Evolutionary conservation across 2,329 filamentous ascomycete species (phyloP).

Genomic region (Colletotrichum lindemuthianum): DNA sequence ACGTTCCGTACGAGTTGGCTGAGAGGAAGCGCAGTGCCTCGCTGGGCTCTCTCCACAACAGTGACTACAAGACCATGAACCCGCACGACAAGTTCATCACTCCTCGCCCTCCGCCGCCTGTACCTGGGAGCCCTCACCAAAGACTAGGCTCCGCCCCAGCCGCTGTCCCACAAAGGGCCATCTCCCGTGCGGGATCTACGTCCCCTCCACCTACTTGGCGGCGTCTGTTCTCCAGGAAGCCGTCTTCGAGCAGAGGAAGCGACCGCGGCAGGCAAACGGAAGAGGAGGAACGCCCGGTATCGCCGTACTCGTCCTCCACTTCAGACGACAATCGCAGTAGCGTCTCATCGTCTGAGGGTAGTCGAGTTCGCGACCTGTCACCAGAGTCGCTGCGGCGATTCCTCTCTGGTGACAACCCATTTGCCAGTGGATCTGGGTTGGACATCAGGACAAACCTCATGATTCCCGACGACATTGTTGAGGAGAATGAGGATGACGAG

Average conservation of each 20-base stretch:
- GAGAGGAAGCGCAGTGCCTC: slow-evolving; percentile 72
- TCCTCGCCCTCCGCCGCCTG: slow-evolving; percentile 61
- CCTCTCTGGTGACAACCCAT: slow-evolving; percentile 56
- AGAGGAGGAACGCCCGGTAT: slow-evolving; percentile 39
- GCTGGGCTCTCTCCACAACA: slow-evolving; percentile 65
- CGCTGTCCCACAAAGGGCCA: slow-evolving; percentile 40
- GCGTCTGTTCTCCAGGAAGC: slow-evolving; percentile 60
- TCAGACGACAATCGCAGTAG: slow-evolving; percentile 44
- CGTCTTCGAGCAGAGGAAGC: slow-evolving; percentile 43
- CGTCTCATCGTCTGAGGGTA: slow-evolving; percentile 51
- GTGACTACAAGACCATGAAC: slow-evolving; percentile 78
- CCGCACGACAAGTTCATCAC: slow-evolving; percentile 80
- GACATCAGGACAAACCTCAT: slow-evolving; percentile 45
- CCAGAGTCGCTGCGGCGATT: slow-evolving; percentile 65
- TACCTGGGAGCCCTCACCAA: slow-evolving; percentile 53
- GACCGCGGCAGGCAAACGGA: slow-evolving; percentile 47
- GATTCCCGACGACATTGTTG: slow-evolving; percentile 49
- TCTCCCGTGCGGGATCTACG: slow-evolving; percentile 53
- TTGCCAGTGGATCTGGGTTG: slow-evolving; percentile 25
- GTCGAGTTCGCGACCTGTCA: slow-evolving; percentile 62
- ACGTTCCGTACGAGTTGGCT: slow-evolving; percentile 77
- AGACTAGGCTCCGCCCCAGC: slow-evolving; percentile 46
- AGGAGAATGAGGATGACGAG: slow-evolving; percentile 60
- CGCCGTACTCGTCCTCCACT: slow-evolving; percentile 39
- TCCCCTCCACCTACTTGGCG: slow-evolving; percentile 62